Base-by-base conservation (phyloP, 306 rosid genomes). In the Quercus dentata region DNA sequence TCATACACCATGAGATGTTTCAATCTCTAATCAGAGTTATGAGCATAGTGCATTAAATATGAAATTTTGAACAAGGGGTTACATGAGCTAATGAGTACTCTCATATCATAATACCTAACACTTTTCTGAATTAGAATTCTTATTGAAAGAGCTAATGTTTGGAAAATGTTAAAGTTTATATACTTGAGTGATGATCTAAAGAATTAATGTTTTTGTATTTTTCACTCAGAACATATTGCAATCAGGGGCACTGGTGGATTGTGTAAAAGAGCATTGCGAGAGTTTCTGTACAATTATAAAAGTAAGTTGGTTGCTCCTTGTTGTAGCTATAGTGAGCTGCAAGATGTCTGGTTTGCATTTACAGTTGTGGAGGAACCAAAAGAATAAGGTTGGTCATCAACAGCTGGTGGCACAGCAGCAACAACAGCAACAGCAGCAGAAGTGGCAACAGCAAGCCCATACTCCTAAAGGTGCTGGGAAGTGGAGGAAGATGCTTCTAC, bases 401-500 rank as follows among this genome's bases (percentile, higher is more conserved):
- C 83, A 75, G 73, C 76, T 80, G 2, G 73, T 75, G 73, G 31
- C 84, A 65, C 85, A 80, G 82, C 84, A 79, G 7, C 88, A 80
- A 84, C 79, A 58, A 76, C 79, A 69, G 78, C 84, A 19, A 2
- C 54, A 49, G 15, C 71, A 65, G 55, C 79, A 65, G 28, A 78
- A 78, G 74, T 84, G 73, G 79, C 88, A 75, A 78, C 87, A 82
- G 71, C 82, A 49, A 74, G 44, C 54, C 57, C 67, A 65, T 51
- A 75, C 89, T 75, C 87, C 87, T 56, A 87, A 85, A 80, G 84
- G 88, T 83, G 88, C 89, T 79, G 94, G 92, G 63, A 89, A 86
- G 73, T 90, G 98, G 99, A 84, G 98, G 83, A 91, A 84, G 80
- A 90, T 59, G 70, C 81, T 91, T 25, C 86, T 95, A 28, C 72